Conservation (phyloP, 495 filamentous ascomycete species). For the Penicillium soppii region DNA sequence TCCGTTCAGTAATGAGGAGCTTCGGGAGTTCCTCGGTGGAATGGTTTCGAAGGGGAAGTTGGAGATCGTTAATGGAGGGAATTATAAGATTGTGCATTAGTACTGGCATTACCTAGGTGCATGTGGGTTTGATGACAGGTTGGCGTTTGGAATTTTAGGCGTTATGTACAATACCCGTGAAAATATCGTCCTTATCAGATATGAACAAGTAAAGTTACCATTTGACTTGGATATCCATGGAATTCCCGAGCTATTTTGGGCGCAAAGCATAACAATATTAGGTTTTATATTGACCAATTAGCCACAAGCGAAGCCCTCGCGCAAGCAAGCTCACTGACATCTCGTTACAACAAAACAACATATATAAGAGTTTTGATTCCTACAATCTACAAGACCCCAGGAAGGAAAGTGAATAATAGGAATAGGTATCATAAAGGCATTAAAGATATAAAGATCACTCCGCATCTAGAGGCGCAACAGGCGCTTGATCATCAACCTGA, state of each 20-base stretch:
- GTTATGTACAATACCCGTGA: not conserved
- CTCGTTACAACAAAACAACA: not conserved
- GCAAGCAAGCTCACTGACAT: too few relatives aligned
- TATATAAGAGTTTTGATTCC: too few relatives aligned
- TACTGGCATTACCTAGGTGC: not conserved
- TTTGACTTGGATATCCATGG: too few relatives aligned
- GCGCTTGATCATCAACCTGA: conserved; percentile 76
- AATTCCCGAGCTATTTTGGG: too few relatives aligned
- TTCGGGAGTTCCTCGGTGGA: conserved; percentile 72
- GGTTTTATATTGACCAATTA: too few relatives aligned
- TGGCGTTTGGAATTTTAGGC: not conserved
- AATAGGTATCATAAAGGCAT: conserved; percentile 20
- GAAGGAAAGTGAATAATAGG: not conserved
- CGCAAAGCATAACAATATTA: too few relatives aligned
- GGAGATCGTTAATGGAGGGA: conserved; percentile 68
- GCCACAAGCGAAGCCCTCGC: too few relatives aligned
- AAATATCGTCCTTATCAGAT: not conserved
- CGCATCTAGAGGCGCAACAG: conserved; percentile 67
- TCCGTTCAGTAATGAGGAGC: conserved; percentile 71
- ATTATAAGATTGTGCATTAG: conserved; percentile 56
- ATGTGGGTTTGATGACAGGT: not conserved
- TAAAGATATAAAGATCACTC: conserved; percentile 48
- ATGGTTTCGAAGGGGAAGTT: conserved; percentile 71
- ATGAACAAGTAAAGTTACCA: too few relatives aligned
- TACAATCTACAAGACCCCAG: not conserved